Percentiles rank a stretch among this genome's conserved stretches.
These are phyloP conservation scores for Rhizophagus clarus DNA, from an alignment of 192 early-diverging fungal genomes.

Conservation along the genomic window DNA sequence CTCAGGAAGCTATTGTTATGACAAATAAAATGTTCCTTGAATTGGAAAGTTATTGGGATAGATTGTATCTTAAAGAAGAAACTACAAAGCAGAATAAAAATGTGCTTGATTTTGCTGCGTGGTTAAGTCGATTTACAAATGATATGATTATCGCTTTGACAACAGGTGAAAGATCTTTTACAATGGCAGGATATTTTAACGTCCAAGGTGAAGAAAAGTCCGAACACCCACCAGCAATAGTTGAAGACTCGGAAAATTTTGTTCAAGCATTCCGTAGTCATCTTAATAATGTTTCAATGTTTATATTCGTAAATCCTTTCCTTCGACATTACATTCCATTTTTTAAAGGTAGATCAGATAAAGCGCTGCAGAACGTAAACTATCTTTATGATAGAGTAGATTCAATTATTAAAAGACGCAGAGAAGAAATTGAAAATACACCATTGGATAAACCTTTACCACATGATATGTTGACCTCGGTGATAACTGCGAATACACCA, in stretches of 20 bases:
- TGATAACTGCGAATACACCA: background rate
- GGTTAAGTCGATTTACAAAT: background rate
- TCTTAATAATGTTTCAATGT: background rate
- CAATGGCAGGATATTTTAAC: conserved; percentile 10
- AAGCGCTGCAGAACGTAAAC: background rate
- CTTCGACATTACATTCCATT: background rate
- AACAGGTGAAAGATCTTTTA: background rate
- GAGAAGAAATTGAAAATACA: background rate
- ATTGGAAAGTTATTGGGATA: background rate
- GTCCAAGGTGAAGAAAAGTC: background rate
- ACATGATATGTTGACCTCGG: conserved; percentile 11
- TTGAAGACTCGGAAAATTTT: background rate
- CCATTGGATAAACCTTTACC: no score
- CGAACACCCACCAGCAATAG: background rate
- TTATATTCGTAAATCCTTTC: background rate
- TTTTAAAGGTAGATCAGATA: background rate
- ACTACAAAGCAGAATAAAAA: background rate
- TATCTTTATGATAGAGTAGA: background rate
- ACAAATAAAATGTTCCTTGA: background rate
- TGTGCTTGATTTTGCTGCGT: background rate
- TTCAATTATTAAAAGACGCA: background rate
- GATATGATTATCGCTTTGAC: background rate
- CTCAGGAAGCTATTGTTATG: background rate
- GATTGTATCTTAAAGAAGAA: background rate
- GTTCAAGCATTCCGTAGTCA: background rate